Base-by-base conservation (phyloP, 2,329 filamentous ascomycete species). In the Lachnellula arida region DNA sequence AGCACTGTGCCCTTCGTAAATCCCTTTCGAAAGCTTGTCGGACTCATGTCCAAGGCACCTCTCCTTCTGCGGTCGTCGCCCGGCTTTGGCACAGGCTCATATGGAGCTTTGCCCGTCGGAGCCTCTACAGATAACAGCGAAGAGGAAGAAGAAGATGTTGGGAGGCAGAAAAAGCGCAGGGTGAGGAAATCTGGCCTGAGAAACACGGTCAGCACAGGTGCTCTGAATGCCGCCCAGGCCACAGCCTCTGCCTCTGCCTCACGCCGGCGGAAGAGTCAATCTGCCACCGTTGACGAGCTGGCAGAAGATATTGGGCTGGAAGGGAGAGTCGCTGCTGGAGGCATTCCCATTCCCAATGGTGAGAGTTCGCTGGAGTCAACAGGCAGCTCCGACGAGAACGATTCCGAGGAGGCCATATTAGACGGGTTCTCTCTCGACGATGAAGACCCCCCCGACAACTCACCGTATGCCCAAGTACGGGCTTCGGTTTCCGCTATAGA, bases 401-500 rank as follows among this genome's bases (percentile, higher is more conserved):
- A 42, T 12, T 57, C 49, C 7, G 58, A 59, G 11, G 55, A 59
- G 22, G 53, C 25, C 12, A 35, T 56, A 3, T 64, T 67, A 4
- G 70, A 67, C 12, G 69, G 64, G 11, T 65, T 66, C n/a, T 70
- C 71, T n/a, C 68, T 70, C 11, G 73, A 74, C 19, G 77, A 81
- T 25, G 73, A 78, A 34, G 74, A 82, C 58, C 80, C 81, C 12
- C 75, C 79, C 15, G 87, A 89, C 68, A 86, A 91, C 71, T 90
- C 87, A 0, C 85, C 86, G 11, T 90, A 93, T 69, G 78, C 89
- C 46, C 86, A 90, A 69, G 90, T 94, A 39, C 84, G 89, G 55
- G 89, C 89, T 46, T 91, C 88, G 0, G 89, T 94, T 7, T 79
- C 87, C 12, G 84, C 88, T 4, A 86, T 82, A 34, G 89, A 94